A percentile compares a stretch with the other conserved stretches of the same genome.
Conservation (phyloP, 257 asterid species). For the Gardenia jasminoides region DNA sequence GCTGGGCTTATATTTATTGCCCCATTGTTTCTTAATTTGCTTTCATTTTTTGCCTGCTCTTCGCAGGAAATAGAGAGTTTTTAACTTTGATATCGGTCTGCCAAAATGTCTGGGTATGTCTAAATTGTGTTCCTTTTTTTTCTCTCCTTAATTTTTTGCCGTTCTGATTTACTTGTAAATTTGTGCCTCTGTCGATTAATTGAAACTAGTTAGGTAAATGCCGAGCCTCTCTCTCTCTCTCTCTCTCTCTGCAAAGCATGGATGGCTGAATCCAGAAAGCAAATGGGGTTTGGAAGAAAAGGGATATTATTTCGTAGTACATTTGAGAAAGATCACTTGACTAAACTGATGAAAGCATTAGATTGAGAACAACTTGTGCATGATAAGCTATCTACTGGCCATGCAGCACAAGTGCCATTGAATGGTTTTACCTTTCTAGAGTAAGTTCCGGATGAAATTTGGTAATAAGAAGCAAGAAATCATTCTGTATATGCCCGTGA, state of each 20-base stretch:
- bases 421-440: background rate
- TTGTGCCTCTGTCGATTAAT: background rate
- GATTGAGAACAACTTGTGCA: background rate
- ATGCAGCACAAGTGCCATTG: background rate
- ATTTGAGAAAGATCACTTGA: background rate
- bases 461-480: background rate
- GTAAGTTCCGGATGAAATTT: background rate
- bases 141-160: background rate
- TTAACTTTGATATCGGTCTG: background rate
- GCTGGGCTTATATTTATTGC: too few relatives aligned
- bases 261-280: background rate
- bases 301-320: too few relatives aligned
- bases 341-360: background rate
- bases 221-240: too few relatives aligned
- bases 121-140: too few relatives aligned
- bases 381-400: background rate
- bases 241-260: background rate
- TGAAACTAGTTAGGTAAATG: background rate
- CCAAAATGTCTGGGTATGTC: slow-evolving; percentile 16
- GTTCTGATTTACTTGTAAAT: too few relatives aligned
- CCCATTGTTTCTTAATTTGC: background rate
- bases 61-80: background rate
- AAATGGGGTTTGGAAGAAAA: too few relatives aligned
- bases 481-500: background rate
- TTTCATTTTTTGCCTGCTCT: background rate